Evolutionary conservation across 441 rosid species (phyloP), one percentile per base, ranked within the genome.

Genomic region (Sinapis alba): DNA sequence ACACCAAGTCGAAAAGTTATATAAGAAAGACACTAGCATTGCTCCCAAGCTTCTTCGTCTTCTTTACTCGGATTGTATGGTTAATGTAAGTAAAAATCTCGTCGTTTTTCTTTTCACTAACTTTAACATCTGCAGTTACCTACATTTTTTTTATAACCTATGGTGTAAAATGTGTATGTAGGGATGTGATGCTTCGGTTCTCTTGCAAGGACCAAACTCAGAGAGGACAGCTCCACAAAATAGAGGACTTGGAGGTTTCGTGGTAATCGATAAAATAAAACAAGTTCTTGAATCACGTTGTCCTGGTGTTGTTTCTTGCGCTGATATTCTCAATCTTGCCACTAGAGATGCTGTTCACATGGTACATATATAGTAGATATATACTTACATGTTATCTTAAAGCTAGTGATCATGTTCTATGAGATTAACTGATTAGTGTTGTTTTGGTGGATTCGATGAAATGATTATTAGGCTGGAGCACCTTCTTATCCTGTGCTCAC

Each of bases 251-350:
- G 98, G 81, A 45, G 98, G 85, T 6, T 90, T 89, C 34, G 83
- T 26, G 1, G 6, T 87, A 18, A 89, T 92, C 15, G 91, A 95
- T 79, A 87, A 86, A 82, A 91, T 91, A 78, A 95, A 95, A 78
- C 2, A 21, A 4, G 97, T 88, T 70, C 81, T 92, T 59, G 97
- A 92, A 77, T 3, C 62, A 0, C 78, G 86, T 1, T 92, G 98
- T 82, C 93, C 96, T 0, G 93, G 97, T 12, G 87, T 83, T 0
- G 98, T 92, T 73, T 95, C 99, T 32, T 92, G 99, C 66, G 89
- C 98, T 9, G 98, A 95, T 65, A 90, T 95, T 26, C 98, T 95
- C 78, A 86, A 90, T 80, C 91, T 95, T 2, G 99, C 99, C 21
- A 80, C 98, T 12, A 80, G 99, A 74, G 99, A 95, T 81, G 97